A percentile compares a stretch with the other conserved stretches of the same genome.
Evolutionary conservation across 2,329 filamentous ascomycete species (phyloP).

Genomic region (Volutella citrinella): DNA sequence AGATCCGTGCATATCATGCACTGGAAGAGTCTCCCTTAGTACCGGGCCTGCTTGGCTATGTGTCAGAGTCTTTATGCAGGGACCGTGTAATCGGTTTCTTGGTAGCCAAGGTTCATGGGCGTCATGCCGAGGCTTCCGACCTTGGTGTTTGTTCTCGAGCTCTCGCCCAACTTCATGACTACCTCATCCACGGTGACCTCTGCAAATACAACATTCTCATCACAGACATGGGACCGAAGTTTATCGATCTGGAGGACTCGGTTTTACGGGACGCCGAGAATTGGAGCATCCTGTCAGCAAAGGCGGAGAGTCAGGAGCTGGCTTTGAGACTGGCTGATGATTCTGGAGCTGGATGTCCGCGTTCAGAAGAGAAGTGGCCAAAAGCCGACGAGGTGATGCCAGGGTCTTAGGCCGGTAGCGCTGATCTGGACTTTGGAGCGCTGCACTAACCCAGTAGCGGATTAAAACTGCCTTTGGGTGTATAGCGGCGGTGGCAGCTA

Average conservation of each 20-base stretch:
- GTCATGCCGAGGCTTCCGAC: background rate
- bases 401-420: too few relatives aligned
- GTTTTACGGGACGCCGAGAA: background rate
- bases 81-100: background rate
- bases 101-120: background rate
- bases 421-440: too few relatives aligned
- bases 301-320: background rate
- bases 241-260: background rate
- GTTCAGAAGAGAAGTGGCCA: background rate
- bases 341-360: background rate
- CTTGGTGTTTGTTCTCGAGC: background rate
- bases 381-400: too few relatives aligned
- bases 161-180: background rate
- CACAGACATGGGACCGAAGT: background rate
- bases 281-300: background rate
- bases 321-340: background rate
- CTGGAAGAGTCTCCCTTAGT: background rate
- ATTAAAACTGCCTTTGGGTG: too few relatives aligned
- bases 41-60: background rate
- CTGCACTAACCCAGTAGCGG: too few relatives aligned
- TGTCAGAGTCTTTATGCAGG: background rate
- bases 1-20: background rate
- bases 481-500: too few relatives aligned
- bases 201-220: background rate
- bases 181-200: background rate